phyloP scores from a whole-genome alignment of 2,329 filamentous ascomycete genomes.

The Coniochaeta pulveracea region DNA sequence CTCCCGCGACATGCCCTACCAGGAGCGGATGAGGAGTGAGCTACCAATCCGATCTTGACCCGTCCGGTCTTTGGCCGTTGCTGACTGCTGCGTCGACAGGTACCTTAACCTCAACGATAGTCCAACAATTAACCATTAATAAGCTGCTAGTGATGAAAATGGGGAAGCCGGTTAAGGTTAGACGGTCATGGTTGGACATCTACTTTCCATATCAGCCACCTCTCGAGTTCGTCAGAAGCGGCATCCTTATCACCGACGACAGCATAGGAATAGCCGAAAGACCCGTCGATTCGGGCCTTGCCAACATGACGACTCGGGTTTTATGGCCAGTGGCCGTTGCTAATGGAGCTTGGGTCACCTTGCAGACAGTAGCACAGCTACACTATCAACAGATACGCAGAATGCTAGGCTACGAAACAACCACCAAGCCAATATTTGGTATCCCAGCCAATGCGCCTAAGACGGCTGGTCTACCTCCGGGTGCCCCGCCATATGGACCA shows the following conservation, averaged over 20 bases:
- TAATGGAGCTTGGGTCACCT: too few species aligned
- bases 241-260: constrained; percentile 37
- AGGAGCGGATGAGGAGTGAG: constrained; percentile 35
- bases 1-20: constrained; percentile 37
- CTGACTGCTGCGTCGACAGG: constrained; percentile 6
- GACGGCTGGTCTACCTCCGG: too few species aligned
- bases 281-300: constrained; percentile 34
- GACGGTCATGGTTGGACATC: constrained; percentile 48
- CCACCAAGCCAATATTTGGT: constrained; percentile 11
- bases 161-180: constrained; percentile 36
- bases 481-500: constrained; percentile 10
- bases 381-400: constrained; percentile 29
- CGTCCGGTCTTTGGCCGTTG: too few species aligned
- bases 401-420: constrained; percentile 30
- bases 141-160: constrained; percentile 29
- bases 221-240: constrained; percentile 45
- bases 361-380: too few species aligned
- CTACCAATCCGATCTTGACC: constrained; percentile 1
- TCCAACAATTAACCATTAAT: too few species aligned
- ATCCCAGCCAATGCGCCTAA: constrained; percentile 3
- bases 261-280: constrained; percentile 33
- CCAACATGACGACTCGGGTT: constrained; percentile 31
- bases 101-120: too few species aligned
- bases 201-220: constrained; percentile 48
- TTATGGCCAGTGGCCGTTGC: too few species aligned